Conservation (phyloP, 2,329 filamentous ascomycete species). For the Aureobasidium leucospermi region DNA sequence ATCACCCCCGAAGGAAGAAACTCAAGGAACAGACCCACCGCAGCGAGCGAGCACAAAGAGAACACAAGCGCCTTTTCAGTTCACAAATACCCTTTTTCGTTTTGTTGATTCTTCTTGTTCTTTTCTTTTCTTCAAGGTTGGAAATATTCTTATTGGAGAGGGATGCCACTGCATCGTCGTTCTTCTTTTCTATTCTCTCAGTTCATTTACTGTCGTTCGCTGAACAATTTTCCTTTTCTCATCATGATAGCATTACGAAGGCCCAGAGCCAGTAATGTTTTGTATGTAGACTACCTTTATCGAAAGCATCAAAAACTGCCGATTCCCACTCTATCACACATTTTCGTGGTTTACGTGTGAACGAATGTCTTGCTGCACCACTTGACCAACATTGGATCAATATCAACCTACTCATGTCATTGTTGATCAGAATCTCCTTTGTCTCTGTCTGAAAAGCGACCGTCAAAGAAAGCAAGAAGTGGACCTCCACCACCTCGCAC, state of each 20-base stretch:
- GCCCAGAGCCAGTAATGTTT: conserved; percentile 10
- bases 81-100: conserved; percentile 1
- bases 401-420: not conserved
- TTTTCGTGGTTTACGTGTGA: not conserved
- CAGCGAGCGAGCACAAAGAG: not conserved
- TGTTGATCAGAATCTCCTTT: not conserved
- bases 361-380: not conserved
- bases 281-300: conserved; percentile 8
- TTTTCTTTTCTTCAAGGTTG: not conserved
- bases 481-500: not conserved
- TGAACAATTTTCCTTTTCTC: not conserved
- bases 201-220: not conserved
- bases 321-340: not conserved
- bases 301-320: not conserved
- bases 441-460: not conserved
- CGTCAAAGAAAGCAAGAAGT: too few species aligned
- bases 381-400: not conserved
- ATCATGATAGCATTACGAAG: conserved; percentile 9
- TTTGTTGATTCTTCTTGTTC: conserved; percentile 3
- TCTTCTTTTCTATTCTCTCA: not conserved
- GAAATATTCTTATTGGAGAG: not conserved
- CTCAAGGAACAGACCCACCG: not conserved
- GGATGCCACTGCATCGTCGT: not conserved
- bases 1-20: not conserved
- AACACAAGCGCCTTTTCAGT: not conserved